Base-by-base conservation (phyloP, 2,329 filamentous ascomycete genomes). In the Aspergillus sp. region DNA sequence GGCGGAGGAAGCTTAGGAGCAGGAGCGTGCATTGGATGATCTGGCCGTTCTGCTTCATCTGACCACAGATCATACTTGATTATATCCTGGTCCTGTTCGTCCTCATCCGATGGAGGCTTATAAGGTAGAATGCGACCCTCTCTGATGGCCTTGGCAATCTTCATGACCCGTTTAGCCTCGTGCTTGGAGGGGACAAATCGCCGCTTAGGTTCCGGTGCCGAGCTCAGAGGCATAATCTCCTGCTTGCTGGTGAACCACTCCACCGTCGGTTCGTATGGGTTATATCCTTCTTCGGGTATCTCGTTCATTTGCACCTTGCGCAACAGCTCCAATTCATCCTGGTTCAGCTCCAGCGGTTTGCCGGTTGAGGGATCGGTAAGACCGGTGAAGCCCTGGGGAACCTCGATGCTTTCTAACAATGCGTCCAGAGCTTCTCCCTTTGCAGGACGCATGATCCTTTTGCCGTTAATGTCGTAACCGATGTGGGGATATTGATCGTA, bases 401-500 rank as follows among this genome's bases (percentile, higher is more conserved):
- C 71, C 53, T 98, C 91, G 50, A 98, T 98, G 61, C 84, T 95
- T 51, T 98, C 89, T 7, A 98, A 71, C 26, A 98, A 71, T 8
- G 86, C 86, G 67, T 98, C 91, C 19, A 98, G 67, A 22, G 91
- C 91, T 57, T 94, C 82, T 32, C 89, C 89, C 47, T 86, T 89
- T 3, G 93, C 91, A 5, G 91, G 91, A 32, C 91, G 82, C 79
- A 94, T 84, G 43, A 98, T 94, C 61, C 84, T 93, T 73, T 93
- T 95, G 60, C 91, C 91, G 60, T 98, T 93, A 66, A 98, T 96
- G 51, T 95, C 85, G 64, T 98, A 98, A 38, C 91, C 91, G 55
- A 98, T 95, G 58, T 98, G 91, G 31, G 91, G 91, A 57, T 95
- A 98, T 22, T 85, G 82, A 58, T 98, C 91, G 67, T 98, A 98